A percentile compares a stretch with the other conserved stretches of the same genome.
phyloP scores from a whole-genome alignment of 2,329 filamentous ascomycete genomes.

The Nemania sp. region DNA sequence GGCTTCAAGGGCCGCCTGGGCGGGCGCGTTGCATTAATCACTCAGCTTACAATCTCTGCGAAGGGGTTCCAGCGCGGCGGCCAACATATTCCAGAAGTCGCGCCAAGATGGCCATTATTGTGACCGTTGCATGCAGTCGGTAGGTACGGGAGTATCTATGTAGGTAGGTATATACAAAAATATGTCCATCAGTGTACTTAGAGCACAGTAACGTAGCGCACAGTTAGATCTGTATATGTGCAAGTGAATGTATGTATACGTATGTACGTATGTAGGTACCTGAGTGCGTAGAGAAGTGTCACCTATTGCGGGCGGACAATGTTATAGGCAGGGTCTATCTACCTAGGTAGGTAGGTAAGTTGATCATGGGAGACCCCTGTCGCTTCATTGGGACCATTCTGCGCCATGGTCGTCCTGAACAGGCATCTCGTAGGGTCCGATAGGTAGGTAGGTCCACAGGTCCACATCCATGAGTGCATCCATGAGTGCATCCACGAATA shows the following conservation, averaged over 20 bases:
- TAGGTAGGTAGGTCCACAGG: slow-evolving; percentile 3
- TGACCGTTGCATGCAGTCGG: slow-evolving; percentile 27
- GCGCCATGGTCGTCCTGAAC: slow-evolving; percentile 30
- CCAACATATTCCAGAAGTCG: slow-evolving; percentile 27
- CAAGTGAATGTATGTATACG: too few relatives aligned
- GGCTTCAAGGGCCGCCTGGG: not conserved
- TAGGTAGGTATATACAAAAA: too few relatives aligned
- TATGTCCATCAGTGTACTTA: too few relatives aligned
- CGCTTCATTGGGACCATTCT: not conserved
- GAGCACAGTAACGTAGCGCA: too few relatives aligned
- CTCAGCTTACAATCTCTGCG: slow-evolving; percentile 28
- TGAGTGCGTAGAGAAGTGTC: too few relatives aligned
- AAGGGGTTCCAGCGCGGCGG: slow-evolving; percentile 14
- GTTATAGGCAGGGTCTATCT: too few relatives aligned
- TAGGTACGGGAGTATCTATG: slow-evolving; percentile 4
- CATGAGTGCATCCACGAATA: not conserved
- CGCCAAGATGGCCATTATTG: slow-evolving; percentile 30
- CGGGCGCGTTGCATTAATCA: slow-evolving; percentile 28
- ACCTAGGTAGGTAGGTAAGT: too few relatives aligned
- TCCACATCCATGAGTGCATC: not conserved
- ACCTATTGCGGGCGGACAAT: too few relatives aligned
- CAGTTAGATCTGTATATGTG: not conserved
- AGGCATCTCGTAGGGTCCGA: slow-evolving; percentile 31
- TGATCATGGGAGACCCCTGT: slow-evolving; percentile 20
- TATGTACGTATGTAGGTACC: not conserved